Percentiles rank a stretch among this genome's conserved stretches.
Conservation (phyloP, 2,329 filamentous ascomycete species). For the Fusarium stilboides region DNA sequence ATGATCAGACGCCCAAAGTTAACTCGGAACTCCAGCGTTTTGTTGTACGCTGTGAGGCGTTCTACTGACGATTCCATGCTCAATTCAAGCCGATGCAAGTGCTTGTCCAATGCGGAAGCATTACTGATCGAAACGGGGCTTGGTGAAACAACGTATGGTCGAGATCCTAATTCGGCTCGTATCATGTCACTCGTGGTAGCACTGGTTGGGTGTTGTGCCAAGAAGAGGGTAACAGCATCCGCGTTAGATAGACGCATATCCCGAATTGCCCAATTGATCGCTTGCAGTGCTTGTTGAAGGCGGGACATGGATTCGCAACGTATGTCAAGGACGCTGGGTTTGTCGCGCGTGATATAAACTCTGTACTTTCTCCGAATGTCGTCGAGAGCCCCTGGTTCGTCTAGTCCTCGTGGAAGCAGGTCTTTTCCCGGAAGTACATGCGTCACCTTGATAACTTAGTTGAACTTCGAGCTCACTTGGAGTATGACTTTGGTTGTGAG, state of each 20-base stretch:
- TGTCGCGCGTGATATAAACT: slow-evolving; percentile 52
- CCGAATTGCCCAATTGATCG: slow-evolving; percentile 53
- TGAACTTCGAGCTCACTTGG: neutral
- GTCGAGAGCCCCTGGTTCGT: slow-evolving; percentile 46
- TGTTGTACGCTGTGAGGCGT: slow-evolving; percentile 45
- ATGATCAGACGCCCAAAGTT: slow-evolving; percentile 53
- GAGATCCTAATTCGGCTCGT: slow-evolving; percentile 43
- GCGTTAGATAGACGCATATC: slow-evolving; percentile 53
- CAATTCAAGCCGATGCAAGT: slow-evolving; percentile 39
- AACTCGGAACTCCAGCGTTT: slow-evolving; percentile 52
- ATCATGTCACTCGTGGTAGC: slow-evolving; percentile 34
- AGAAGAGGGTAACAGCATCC: slow-evolving; percentile 43
- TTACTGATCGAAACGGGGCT: slow-evolving; percentile 9
- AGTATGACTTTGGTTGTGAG: neutral
- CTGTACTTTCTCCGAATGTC: slow-evolving; percentile 49
- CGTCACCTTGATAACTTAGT: slow-evolving; percentile 21
- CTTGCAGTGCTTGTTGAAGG: slow-evolving; percentile 50
- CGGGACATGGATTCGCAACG: slow-evolving; percentile 40
- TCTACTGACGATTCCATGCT: slow-evolving; percentile 45
- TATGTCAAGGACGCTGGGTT: slow-evolving; percentile 50
- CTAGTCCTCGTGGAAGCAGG: slow-evolving; percentile 48
- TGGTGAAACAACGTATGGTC: slow-evolving; percentile 41
- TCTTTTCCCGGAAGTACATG: slow-evolving; percentile 52
- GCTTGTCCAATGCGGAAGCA: slow-evolving; percentile 31
- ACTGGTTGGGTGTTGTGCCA: slow-evolving; percentile 49